Evolutionary conservation across 139 green algal species (phyloP).

Genomic region (Coccomyxa sp.): DNA sequence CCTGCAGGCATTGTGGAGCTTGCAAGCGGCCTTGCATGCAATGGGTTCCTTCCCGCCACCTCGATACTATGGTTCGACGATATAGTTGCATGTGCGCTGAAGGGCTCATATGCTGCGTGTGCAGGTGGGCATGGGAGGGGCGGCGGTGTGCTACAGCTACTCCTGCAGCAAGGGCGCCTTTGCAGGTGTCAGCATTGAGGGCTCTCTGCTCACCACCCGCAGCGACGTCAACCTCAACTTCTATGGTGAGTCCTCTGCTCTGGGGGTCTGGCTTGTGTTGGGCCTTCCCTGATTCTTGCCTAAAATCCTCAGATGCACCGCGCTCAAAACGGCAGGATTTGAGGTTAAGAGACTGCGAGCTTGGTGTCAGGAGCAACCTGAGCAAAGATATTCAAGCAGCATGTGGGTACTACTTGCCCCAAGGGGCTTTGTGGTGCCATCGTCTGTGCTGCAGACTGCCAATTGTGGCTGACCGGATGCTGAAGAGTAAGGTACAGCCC

Average conservation of each 20-base stretch:
- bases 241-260: slow-evolving; percentile 23
- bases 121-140: slow-evolving; percentile 19
- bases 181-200: slow-evolving; percentile 46
- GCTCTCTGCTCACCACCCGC: slow-evolving; percentile 35
- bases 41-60: too few relatives aligned
- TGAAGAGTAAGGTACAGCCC: not conserved
- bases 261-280: not conserved
- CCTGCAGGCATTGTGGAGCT: too few relatives aligned
- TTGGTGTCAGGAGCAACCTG: not conserved
- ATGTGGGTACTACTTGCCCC: not conserved
- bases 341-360: not conserved
- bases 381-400: too few relatives aligned
- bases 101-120: too few relatives aligned
- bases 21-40: too few relatives aligned
- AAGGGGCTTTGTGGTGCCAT: not conserved
- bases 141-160: slow-evolving; percentile 43
- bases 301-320: not conserved
- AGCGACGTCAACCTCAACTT: slow-evolving; percentile 47
- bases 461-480: not conserved
- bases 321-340: not conserved
- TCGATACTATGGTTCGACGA: too few relatives aligned
- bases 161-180: slow-evolving; percentile 53
- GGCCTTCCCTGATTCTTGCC: not conserved
- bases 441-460: not conserved
- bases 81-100: too few relatives aligned